A percentile compares a stretch with the other conserved stretches of the same genome.
Evolutionary conservation across 1,284 basidiomycete genomes (phyloP).

Genomic region (Ceratobasidium papillatum): DNA sequence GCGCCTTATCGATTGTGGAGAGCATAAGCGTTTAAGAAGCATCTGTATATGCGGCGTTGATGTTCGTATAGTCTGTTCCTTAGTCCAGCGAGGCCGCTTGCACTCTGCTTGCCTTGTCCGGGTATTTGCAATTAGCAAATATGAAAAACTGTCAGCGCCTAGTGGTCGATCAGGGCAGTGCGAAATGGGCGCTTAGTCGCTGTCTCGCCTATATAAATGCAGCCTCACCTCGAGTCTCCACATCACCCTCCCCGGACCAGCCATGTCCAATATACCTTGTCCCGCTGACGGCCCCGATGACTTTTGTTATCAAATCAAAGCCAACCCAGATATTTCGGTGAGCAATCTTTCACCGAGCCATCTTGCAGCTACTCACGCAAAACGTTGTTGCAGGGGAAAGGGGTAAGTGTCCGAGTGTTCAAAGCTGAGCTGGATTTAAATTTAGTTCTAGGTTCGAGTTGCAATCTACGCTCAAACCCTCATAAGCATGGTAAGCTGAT

Average conservation of each 20-base stretch:
- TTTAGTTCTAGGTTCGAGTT: constrained; percentile 13
- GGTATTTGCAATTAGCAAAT: not conserved
- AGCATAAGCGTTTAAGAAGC: no score
- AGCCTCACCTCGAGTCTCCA: not conserved
- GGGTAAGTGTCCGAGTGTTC: constrained; percentile 2
- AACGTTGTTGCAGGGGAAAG: constrained; percentile 8
- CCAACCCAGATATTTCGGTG: constrained; percentile 37
- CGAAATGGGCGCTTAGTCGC: constrained; percentile 5
- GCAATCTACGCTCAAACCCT: constrained; percentile 34
- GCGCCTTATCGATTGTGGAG: no score
- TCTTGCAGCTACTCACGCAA: not conserved
- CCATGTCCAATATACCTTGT: not conserved
- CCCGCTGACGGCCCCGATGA: not conserved
- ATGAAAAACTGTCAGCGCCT: not conserved
- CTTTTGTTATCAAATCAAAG: not conserved
- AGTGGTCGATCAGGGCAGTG: not conserved
- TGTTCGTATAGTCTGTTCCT: no score
- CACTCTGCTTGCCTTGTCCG: no score
- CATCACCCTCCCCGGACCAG: not conserved
- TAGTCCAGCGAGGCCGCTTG: no score
- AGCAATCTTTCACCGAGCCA: not conserved
- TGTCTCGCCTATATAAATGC: not conserved
- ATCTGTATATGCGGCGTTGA: no score
- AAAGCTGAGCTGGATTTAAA: not conserved
- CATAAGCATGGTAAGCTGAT: constrained; percentile 23